Evolutionary conservation across 306 rosid genomes (phyloP), one percentile per base, ranked within the genome.

Genomic region (Vigna reflexopilosa): DNA sequence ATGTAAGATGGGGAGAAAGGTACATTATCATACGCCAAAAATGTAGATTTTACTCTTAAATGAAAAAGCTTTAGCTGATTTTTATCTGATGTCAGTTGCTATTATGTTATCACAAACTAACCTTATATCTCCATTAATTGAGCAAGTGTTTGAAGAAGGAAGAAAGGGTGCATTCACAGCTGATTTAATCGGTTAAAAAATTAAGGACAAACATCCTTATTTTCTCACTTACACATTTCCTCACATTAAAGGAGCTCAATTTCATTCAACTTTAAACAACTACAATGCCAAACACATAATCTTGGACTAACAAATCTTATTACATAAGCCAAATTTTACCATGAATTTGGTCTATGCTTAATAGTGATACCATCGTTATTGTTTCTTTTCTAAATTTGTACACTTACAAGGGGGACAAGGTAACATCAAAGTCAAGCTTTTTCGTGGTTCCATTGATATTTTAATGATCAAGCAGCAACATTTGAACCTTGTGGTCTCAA

Each of bases 401-500:
- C 22, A 73, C n/a, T 20, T 19, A 38, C 2, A 68, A 68, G 57
- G 30, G 17, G 76, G 30, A 62, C 20, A 70, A 42, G 34, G 30
- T 5, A 8, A 4, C 10, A 45, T 30, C 49, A 28, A 66, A 19
- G 8, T 45, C 20, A 9, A 44, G 55, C 47, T 45, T 38, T 44
- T 56, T 17, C 16, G 36, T 7, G 16, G 47, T 16, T 32, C 17
- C 3, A 16, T 36, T 20, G 30, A 51, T 30, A 52, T 70, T 62
- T 17, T 24, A 62, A 42, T 22, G 22, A 7, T 76, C 32, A 28
- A 55, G 57, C 72, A 65, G 59, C 66, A 82, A 48, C 22, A 45
- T 30, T 34, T 11, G 34, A 13, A 77, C 4, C 49, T 48, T 30
- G 17, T 40, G 67, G 44, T 50, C 26, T 72, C 54, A 32, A 71